Evolutionary conservation across 1,284 basidiomycete genomes (phyloP).

Genomic region (Sporisorium graminicola): DNA sequence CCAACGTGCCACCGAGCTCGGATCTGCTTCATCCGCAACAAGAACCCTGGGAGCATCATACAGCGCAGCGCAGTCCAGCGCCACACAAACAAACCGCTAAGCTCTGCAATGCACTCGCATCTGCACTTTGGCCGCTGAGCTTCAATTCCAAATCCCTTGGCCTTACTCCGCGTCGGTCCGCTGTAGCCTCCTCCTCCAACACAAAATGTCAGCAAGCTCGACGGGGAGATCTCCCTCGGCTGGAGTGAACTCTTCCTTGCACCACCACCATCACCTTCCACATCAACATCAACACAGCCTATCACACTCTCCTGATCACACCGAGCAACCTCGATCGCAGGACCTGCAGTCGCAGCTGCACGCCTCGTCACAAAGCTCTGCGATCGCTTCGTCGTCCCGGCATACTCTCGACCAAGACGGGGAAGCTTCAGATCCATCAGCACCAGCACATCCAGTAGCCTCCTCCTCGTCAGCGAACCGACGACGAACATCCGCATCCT

Average conservation of each 20-base stretch:
- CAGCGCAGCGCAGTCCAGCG: neutral
- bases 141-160: constrained; percentile 13
- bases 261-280: constrained; percentile 8
- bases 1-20: constrained; percentile 9
- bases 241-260: neutral
- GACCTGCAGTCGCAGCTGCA: neutral
- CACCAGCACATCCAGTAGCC: neutral
- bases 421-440: neutral
- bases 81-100: neutral
- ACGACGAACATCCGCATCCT: constrained; percentile 17
- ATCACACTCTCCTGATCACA: constrained; percentile 1
- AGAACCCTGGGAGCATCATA: neutral
- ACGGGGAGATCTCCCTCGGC: neutral
- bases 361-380: neutral
- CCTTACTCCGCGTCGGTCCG: neutral
- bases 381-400: constrained; percentile 29
- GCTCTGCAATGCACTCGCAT: constrained; percentile 24
- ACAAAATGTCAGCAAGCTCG: constrained; percentile 16
- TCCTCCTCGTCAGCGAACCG: constrained; percentile 5
- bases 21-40: constrained; percentile 18
- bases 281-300: neutral
- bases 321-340: neutral
- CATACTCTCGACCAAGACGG: constrained; percentile 22
- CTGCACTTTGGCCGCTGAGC: constrained; percentile 23
- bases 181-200: constrained; percentile 5